Conservation (phyloP, 306 rosid species). For the Clitoria ternatea region DNA sequence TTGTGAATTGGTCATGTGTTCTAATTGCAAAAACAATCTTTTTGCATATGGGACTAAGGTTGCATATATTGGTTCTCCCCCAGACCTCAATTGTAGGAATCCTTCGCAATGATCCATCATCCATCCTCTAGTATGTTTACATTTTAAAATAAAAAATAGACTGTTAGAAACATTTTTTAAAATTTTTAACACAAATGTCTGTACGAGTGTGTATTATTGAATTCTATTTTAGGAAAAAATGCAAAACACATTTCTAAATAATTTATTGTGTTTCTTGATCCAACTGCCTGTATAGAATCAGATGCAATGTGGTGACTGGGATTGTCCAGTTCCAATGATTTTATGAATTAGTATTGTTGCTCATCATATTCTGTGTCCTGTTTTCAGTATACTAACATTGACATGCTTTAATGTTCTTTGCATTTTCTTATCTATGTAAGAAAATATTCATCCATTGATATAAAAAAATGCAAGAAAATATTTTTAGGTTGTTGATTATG, state of each 20-base stretch:
- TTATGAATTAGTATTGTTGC: neutral
- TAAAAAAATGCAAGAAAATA: neutral
- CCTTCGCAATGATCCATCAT: neutral
- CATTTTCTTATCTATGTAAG: neutral
- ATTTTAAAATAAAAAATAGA: neutral
- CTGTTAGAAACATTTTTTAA: neutral
- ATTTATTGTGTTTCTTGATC: neutral
- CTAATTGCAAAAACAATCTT: neutral
- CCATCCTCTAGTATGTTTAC: neutral
- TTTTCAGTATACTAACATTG: neutral
- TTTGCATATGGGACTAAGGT: neutral
- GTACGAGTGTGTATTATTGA: too few relatives aligned
- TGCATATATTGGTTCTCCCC: neutral
- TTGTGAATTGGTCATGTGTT: neutral
- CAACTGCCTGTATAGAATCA: neutral
- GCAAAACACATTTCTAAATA: neutral
- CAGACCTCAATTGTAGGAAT: too few relatives aligned
- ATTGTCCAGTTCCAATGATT: neutral
- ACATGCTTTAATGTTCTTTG: neutral
- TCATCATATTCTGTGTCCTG: neutral
- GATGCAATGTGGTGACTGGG: neutral
- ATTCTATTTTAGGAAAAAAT: neutral
- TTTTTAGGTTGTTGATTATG: too few relatives aligned
- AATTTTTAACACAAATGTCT: too few relatives aligned
- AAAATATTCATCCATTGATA: neutral